These are phyloP conservation scores for Simplicillium aogashimaense DNA, from an alignment of 2,329 filamentous ascomycete genomes.

Conservation along the genomic window DNA sequence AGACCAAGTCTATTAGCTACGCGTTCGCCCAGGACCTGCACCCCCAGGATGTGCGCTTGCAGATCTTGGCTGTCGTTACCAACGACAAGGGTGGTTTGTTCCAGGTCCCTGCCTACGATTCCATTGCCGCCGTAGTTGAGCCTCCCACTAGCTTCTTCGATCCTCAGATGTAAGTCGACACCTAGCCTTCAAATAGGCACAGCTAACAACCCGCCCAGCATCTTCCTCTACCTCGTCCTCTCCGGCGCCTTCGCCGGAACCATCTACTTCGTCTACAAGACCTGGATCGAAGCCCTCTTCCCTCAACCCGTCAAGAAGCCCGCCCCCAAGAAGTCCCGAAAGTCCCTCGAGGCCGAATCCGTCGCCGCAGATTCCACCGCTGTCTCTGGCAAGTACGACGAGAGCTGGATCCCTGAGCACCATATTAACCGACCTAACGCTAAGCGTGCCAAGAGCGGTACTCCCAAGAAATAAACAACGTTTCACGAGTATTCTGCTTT, in stretches of 20 bases:
- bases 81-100: slow-evolving; percentile 58
- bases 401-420: slow-evolving; percentile 85
- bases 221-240: slow-evolving; percentile 96
- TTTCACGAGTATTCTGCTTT: slow-evolving; percentile 14
- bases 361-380: slow-evolving; percentile 45
- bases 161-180: slow-evolving; percentile 72
- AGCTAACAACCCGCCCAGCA: too few relatives aligned
- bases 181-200: too few relatives aligned
- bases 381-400: slow-evolving; percentile 67
- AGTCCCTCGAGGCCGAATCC: slow-evolving; percentile 59
- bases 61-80: slow-evolving; percentile 65
- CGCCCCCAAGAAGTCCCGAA: slow-evolving; percentile 54
- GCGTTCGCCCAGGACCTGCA: slow-evolving; percentile 85
- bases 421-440: slow-evolving; percentile 81
- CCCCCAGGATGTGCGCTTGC: slow-evolving; percentile 76
- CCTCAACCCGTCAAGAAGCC: slow-evolving; percentile 66
- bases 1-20: slow-evolving; percentile 69
- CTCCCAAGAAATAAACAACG: slow-evolving; percentile 32
- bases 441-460: slow-evolving; percentile 53
- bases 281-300: slow-evolving; percentile 94
- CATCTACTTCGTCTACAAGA: slow-evolving; percentile 95
- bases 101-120: slow-evolving; percentile 72
- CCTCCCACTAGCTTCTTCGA: slow-evolving; percentile 86
- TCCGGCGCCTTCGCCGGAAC: slow-evolving; percentile 66
- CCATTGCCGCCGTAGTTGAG: slow-evolving; percentile 79